phyloP scores from a whole-genome alignment of 768 basidiomycete species.

The Auriculariales sp. region DNA sequence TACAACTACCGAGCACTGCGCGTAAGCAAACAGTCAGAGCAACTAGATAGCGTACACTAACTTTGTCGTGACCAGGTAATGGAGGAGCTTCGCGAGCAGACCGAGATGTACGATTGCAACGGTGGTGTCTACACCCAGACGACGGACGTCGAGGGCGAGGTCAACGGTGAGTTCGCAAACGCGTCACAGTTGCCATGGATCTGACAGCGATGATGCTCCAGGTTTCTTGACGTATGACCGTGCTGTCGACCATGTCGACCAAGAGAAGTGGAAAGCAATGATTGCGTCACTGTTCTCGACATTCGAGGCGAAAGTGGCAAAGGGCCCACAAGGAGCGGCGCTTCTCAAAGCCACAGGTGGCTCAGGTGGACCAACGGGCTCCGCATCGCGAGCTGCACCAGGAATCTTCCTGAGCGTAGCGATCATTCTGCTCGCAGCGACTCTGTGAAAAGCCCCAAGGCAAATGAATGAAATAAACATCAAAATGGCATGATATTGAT shows the following conservation, averaged over 20 bases:
- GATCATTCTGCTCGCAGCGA: too few relatives aligned
- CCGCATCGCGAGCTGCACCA: too few relatives aligned
- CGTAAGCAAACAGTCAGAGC: too few relatives aligned
- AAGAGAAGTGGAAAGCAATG: not conserved
- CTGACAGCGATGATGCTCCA: not conserved
- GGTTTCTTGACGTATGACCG: not conserved
- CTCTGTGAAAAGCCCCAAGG: too few relatives aligned
- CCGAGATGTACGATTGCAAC: not conserved
- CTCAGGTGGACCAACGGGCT: too few relatives aligned
- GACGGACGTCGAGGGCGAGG: conserved; percentile 1
- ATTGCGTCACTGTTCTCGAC: not conserved
- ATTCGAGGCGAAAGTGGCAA: not conserved
- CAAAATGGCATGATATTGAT: too few relatives aligned
- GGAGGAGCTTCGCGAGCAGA: conserved; percentile 1
- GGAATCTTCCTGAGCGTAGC: too few relatives aligned
- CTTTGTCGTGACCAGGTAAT: too few relatives aligned
- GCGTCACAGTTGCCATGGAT: not conserved
- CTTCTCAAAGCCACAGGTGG: too few relatives aligned
- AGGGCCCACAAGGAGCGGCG: not conserved
- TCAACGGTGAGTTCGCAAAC: not conserved
- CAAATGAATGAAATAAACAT: too few relatives aligned
- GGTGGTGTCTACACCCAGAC: conserved; percentile 1
- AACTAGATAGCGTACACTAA: too few relatives aligned
- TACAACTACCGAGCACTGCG: not conserved
- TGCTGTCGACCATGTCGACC: not conserved